Conservation (phyloP, 2,329 filamentous ascomycete species). For the Claviceps maximensis region DNA sequence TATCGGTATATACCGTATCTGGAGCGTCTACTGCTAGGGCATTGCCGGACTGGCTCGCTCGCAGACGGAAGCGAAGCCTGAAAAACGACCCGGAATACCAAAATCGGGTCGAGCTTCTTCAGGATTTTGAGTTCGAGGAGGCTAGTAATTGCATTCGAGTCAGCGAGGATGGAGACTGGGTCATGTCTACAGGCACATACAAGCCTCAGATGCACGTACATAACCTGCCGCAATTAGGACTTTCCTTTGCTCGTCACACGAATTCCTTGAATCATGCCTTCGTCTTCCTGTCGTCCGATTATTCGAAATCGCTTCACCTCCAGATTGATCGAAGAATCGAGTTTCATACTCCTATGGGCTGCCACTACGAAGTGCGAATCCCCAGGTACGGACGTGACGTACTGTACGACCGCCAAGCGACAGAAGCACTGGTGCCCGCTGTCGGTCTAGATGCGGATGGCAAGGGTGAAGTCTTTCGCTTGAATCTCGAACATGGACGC, state of each 20-base stretch:
- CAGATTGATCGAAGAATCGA: constrained; percentile 86
- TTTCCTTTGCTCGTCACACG: constrained; percentile 91
- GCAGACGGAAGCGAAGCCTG: constrained; percentile 76
- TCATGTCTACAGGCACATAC: constrained; percentile 81
- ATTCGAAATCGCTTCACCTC: constrained; percentile 86
- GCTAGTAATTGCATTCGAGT: constrained; percentile 81
- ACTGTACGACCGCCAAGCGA: constrained; percentile 65
- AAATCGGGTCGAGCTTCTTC: constrained; percentile 84
- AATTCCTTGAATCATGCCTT: constrained; percentile 87
- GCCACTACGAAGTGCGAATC: constrained; percentile 79
- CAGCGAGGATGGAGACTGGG: constrained; percentile 93
- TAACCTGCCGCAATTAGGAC: constrained; percentile 78
- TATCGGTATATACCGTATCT: constrained; percentile 90
- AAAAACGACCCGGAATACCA: constrained; percentile 90
- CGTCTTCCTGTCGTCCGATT: constrained; percentile 75
- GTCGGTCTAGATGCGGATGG: constrained; percentile 80
- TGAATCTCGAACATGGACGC: constrained; percentile 82
- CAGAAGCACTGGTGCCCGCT: constrained; percentile 76
- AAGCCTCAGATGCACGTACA: constrained; percentile 73
- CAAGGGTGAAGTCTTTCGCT: constrained; percentile 78
- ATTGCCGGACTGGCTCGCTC: constrained; percentile 88
- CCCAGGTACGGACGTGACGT: constrained; percentile 88
- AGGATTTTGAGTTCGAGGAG: constrained; percentile 97
- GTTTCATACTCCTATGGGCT: constrained; percentile 79
- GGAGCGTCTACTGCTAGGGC: constrained; percentile 78